Evolutionary conservation across 768 basidiomycete species (phyloP), one percentile per base, ranked within the genome.

Genomic region (Boletus subparvulus): DNA sequence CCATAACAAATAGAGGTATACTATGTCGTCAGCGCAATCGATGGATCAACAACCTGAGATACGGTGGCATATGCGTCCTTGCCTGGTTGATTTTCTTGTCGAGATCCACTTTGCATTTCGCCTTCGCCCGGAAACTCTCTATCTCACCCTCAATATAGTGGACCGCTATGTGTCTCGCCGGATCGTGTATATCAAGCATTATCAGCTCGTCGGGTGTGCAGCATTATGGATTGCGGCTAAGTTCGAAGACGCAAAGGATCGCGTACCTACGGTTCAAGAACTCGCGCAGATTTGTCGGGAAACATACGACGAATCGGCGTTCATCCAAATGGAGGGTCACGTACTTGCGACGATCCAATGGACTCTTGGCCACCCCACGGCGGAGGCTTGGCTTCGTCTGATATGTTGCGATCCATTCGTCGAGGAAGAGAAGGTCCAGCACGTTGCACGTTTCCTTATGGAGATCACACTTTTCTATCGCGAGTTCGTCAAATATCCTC

Each of bases 41-140:
- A 99, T 99, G 92, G 97, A 99, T 72, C 93, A 95, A 76, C 97
- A 99, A 70, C 96, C 97, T 35, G 97, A 99, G 75, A 94, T 99
- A 69, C 83, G 89, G 66, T 98, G 97, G 97, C 92, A 95, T 75
- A 99, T 99, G 97, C 92, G 97, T 37, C 93, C 93, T 35, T 96
- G 92, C 78, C 86, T 99, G 44, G 93, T 98, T 70, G 97, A 99
- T 73, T 99, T 99, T 75, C 85, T 99, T 69, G 92, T 99, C 69
- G 97, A 99, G 74, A 91, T 98, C 60, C 97, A 99, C 74, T 94
- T 96, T 70, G 94, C 93, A 60, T 96, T 97, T 78, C 90, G 94
- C 48, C 86, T 99, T 50, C 94, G 97, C 42, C 97, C 97, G 12
- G 97, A 99, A 78, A 98, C 97, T 7, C 84, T 99, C 61, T 98